Conservation (phyloP, 2,329 filamentous ascomycete genomes). For the Elsinoe perseae region DNA sequence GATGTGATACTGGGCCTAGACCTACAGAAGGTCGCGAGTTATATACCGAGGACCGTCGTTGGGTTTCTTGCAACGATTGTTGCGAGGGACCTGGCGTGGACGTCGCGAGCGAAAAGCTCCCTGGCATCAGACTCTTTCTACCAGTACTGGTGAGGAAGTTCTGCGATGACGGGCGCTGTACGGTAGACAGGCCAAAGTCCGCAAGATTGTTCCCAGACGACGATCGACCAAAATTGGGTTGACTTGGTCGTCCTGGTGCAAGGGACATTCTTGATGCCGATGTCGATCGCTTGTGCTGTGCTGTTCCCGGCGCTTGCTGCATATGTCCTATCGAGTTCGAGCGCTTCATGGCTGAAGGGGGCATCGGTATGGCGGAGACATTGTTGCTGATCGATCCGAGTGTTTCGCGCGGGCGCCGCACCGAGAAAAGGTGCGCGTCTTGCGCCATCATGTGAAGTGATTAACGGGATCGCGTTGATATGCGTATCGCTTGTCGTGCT, state of each 20-base stretch:
- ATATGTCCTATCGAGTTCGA: slow-evolving; percentile 68
- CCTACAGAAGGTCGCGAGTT: slow-evolving; percentile 52
- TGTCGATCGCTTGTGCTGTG: slow-evolving; percentile 69
- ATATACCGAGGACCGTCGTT: slow-evolving; percentile 66
- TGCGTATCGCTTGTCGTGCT: not conserved
- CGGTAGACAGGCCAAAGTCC: slow-evolving; percentile 73
- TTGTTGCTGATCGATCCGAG: slow-evolving; percentile 77
- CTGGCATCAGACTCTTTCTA: slow-evolving; percentile 64
- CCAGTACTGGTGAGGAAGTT: slow-evolving; percentile 51
- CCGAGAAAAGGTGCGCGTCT: slow-evolving; percentile 80
- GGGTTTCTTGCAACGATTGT: slow-evolving; percentile 48
- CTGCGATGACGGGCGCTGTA: slow-evolving; percentile 74
- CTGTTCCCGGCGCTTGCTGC: slow-evolving; percentile 55
- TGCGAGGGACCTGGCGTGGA: slow-evolving; percentile 40
- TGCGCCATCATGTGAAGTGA: slow-evolving; percentile 60
- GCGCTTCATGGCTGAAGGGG: slow-evolving; percentile 88
- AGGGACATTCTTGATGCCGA: slow-evolving; percentile 82
- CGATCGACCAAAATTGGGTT: slow-evolving; percentile 77
- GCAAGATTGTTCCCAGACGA: slow-evolving; percentile 75
- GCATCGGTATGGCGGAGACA: slow-evolving; percentile 72
- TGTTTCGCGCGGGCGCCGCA: slow-evolving; percentile 88
- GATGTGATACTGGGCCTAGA: slow-evolving; percentile 57
- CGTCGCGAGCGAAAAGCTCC: slow-evolving; percentile 29
- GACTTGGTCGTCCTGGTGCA: slow-evolving; percentile 71
- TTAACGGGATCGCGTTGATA: not conserved